phyloP scores from a whole-genome alignment of 1,139 yeast genomes.

The Debaryomyces sp. region DNA sequence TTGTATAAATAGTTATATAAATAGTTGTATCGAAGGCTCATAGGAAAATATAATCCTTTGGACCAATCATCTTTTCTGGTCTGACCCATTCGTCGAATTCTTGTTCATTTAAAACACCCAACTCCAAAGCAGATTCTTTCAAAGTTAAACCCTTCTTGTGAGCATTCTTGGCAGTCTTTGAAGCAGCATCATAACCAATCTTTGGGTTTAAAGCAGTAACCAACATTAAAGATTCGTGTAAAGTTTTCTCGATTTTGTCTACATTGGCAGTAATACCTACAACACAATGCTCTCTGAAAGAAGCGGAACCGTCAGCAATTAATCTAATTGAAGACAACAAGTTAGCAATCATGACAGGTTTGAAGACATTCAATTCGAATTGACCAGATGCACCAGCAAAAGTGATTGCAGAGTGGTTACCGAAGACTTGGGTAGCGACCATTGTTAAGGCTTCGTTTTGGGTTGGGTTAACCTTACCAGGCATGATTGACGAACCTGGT shows the following conservation, averaged over 20 bases:
- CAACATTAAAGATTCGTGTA: slow-evolving; percentile 95
- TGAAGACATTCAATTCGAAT: slow-evolving; percentile 96
- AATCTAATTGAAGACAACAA: slow-evolving; percentile 84
- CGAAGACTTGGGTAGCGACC: slow-evolving; percentile 97
- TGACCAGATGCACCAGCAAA: slow-evolving; percentile 99
- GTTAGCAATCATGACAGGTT: slow-evolving; percentile 93
- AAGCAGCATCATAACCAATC: slow-evolving; percentile 96
- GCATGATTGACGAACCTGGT: slow-evolving; percentile 99
- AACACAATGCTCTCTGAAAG: slow-evolving; percentile 93
- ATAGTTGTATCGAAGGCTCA: background rate
- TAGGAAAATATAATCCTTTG: slow-evolving; percentile 49
- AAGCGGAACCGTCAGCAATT: slow-evolving; percentile 83
- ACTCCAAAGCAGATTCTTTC: slow-evolving; percentile 91
- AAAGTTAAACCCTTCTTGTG: slow-evolving; percentile 96
- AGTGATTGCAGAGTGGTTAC: slow-evolving; percentile 93
- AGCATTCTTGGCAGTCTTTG: slow-evolving; percentile 97
- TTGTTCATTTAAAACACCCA: slow-evolving; percentile 76
- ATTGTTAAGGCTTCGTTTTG: slow-evolving; percentile 98
- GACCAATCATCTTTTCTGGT: slow-evolving; percentile 98
- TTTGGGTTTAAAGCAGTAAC: slow-evolving; percentile 98
- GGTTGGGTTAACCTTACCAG: slow-evolving; percentile 98
- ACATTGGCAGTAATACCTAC: slow-evolving; percentile 91
- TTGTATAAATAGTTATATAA: background rate
- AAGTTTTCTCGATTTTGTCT: slow-evolving; percentile 80
- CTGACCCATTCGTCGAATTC: slow-evolving; percentile 97